Base-by-base conservation (phyloP, 106 monocot species). In the Acanthochlamys bracteata region DNA sequence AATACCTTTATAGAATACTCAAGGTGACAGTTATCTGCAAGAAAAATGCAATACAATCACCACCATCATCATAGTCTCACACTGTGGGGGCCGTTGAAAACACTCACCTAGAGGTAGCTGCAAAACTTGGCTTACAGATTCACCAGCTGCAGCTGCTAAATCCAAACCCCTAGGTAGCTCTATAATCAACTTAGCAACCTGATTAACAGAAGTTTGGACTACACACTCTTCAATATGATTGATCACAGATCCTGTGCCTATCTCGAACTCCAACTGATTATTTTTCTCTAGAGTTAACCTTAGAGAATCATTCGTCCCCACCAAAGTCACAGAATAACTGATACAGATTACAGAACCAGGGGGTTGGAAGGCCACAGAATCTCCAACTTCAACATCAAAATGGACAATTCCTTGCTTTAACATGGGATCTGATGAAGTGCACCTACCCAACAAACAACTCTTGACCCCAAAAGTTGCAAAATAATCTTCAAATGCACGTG, bases 181-280 rank as follows among this genome's bases (percentile, higher is more conserved):
- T 57, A 71, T 59, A 10, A 64, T 57, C 55, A 92, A 92, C n/a
- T 66, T 56, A 65, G 91, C 85, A 72, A 76, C 39, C 73, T 92
- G 91, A 71, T 88, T 81, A 13, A 81, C 64, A 42, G 82, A 88
- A 42, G 91, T 66, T 49, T 98, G 90, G 49, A 65, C 76, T 14
- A 79, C 72, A 69, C 79, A 85, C 22, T 73, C 49, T 75, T 98
- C 98, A 42, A 98, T 67, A 47, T 80, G 79, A 65, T 63, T 63
- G 61, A 75, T 83, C 21, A 98, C 98, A 56, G 85, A 71, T 45
- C 88, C 83, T 27, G 83, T 68, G 14, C 98, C 98, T 20, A 88
- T 43, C 74, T 98, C 98, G 77, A 98, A 98, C 66, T 92, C 98
- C 80, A 98, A 88, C 51, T 83, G 75, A 60, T 85, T 83, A 25